These are phyloP conservation scores for Aspergillus diversus DNA, from an alignment of 495 filamentous ascomycete genomes.

Conservation along the genomic window DNA sequence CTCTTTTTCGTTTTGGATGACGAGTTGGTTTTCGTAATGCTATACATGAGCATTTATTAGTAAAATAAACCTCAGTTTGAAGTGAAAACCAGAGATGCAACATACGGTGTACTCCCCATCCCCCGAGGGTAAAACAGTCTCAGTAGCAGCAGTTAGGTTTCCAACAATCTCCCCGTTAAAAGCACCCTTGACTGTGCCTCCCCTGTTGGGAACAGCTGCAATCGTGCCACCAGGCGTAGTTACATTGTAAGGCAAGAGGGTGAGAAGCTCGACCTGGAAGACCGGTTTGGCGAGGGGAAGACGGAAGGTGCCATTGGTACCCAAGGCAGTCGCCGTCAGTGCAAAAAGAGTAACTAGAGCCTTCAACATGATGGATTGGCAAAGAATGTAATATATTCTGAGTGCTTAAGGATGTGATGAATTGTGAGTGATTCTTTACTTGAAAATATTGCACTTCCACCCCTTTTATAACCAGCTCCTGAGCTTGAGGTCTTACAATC, in stretches of 20 bases:
- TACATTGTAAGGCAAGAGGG: background rate
- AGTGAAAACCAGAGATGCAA: background rate
- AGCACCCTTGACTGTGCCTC: background rate
- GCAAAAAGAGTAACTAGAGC: slow-evolving; percentile 1
- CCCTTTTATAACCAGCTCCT: background rate
- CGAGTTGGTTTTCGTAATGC: slow-evolving; percentile 5
- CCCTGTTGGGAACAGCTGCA: slow-evolving; percentile 7
- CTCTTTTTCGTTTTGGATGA: background rate
- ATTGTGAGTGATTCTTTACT: background rate
- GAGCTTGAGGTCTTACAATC: no score
- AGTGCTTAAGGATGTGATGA: background rate
- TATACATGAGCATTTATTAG: background rate
- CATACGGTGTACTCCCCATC: slow-evolving; percentile 7
- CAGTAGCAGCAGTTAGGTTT: background rate
- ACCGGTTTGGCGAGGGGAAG: slow-evolving; percentile 7
- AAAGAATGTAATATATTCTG: background rate
- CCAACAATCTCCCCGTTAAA: slow-evolving; percentile 10
- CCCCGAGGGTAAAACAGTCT: slow-evolving; percentile 5
- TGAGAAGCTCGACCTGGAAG: slow-evolving; percentile 12
- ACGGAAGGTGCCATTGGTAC: slow-evolving; percentile 9
- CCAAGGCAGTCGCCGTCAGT: background rate
- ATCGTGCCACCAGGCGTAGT: background rate
- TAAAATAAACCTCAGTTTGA: background rate
- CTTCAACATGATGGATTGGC: background rate
- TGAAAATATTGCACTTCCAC: background rate